These are phyloP conservation scores for Drechslerella stenobrocha DNA, from an alignment of 2,329 filamentous ascomycete species.

Conservation along the genomic window DNA sequence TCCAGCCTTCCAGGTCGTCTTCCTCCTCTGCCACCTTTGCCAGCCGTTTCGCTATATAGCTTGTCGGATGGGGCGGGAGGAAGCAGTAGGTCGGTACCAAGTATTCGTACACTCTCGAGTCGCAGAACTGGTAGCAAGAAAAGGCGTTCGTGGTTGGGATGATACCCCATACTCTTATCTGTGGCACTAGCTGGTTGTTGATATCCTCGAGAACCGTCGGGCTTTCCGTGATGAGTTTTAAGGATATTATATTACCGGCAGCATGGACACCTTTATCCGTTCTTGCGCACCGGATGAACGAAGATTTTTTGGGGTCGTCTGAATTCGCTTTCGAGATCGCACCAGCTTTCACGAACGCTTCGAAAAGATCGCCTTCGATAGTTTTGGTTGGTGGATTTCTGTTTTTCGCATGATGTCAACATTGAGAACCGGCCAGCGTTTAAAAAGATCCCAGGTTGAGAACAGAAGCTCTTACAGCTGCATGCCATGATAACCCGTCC, in stretches of 20 bases:
- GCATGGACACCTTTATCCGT: slow-evolving; percentile 98
- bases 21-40: slow-evolving; percentile 74
- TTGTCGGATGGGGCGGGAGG: slow-evolving; percentile 85
- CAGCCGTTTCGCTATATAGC: slow-evolving; percentile 80
- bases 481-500: slow-evolving; percentile 96
- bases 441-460: slow-evolving; percentile 33
- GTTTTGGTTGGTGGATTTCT: slow-evolving; percentile 69
- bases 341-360: slow-evolving; percentile 83
- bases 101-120: slow-evolving; percentile 97
- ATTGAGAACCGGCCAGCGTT: not conserved
- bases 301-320: slow-evolving; percentile 93
- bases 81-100: slow-evolving; percentile 91
- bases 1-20: slow-evolving; percentile 70
- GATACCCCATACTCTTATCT: slow-evolving; percentile 95
- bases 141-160: slow-evolving; percentile 86
- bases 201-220: slow-evolving; percentile 84
- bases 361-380: slow-evolving; percentile 93
- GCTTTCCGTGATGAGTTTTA: slow-evolving; percentile 96
- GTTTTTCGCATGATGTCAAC: slow-evolving; percentile 1
- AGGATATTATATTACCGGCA: slow-evolving; percentile 88
- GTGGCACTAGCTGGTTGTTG: slow-evolving; percentile 78
- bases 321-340: slow-evolving; percentile 97
- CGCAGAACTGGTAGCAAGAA: slow-evolving; percentile 91
- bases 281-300: slow-evolving; percentile 86
- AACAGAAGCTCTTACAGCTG: slow-evolving; percentile 69